Percentiles rank a stretch among this genome's conserved stretches.
Evolutionary conservation across 768 basidiomycete genomes (phyloP).

Genomic region (Pholiota microspora): DNA sequence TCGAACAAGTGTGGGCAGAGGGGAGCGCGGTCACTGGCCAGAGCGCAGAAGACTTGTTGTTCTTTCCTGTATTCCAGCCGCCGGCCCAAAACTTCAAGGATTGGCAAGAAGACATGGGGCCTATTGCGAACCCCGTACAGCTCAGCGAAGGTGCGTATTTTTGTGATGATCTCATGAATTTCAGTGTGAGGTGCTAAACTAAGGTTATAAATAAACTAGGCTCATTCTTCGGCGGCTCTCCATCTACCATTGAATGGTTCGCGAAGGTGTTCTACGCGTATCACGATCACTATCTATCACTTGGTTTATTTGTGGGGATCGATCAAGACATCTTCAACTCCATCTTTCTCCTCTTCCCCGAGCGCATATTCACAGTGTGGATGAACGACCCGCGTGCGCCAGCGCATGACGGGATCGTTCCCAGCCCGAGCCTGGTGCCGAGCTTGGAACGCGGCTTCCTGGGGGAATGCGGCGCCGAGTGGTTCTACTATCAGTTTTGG

Average conservation of each 20-base stretch:
- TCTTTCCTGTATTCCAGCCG: conserved; percentile 42
- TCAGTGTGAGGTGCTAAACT: too few species aligned
- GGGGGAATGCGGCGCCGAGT: conserved; percentile 38
- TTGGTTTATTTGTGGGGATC: conserved; percentile 5
- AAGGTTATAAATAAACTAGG: conserved; percentile 27
- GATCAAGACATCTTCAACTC: conserved; percentile 6
- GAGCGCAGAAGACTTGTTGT: conserved; percentile 40
- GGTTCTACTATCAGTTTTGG: conserved; percentile 53
- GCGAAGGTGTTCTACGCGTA: conserved; percentile 27
- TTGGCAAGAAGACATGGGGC: conserved; percentile 48
- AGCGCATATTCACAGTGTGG: conserved; percentile 6
- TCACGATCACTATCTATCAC: conserved; percentile 1
- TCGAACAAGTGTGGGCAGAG: conserved; percentile 39
- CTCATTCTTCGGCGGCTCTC: conserved; percentile 55
- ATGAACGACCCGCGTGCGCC: conserved; percentile 1
- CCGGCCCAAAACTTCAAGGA: conserved; percentile 28
- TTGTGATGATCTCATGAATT: background rate
- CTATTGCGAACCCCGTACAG: conserved; percentile 38
- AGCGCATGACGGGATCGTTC: conserved; percentile 27
- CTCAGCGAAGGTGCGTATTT: conserved; percentile 47
- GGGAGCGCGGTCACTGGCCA: conserved; percentile 27
- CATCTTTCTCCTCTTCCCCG: conserved; percentile 1
- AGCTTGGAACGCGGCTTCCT: conserved; percentile 34
- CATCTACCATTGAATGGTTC: conserved; percentile 45
- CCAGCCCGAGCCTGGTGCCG: conserved; percentile 42